A percentile compares a stretch with the other conserved stretches of the same genome.
These are phyloP conservation scores for Geotrichum fermentans DNA, from an alignment of 1,139 yeast genomes.

Conservation along the genomic window DNA sequence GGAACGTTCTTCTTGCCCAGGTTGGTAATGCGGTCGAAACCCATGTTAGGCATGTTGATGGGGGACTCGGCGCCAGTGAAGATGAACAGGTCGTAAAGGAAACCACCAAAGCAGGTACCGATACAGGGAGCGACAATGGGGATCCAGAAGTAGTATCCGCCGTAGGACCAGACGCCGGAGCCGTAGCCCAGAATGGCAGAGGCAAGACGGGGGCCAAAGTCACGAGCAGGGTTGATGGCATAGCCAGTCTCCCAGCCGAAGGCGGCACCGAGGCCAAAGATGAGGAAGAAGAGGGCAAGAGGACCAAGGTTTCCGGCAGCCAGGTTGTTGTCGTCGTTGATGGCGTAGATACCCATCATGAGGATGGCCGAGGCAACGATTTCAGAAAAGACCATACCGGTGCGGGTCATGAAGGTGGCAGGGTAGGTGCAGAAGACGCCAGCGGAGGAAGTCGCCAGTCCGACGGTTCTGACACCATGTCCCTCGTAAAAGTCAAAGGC, in stretches of 20 bases:
- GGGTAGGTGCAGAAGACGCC: slow-evolving; percentile 48
- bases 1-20: background rate
- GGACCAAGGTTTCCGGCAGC: slow-evolving; percentile 46
- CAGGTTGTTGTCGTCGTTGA: slow-evolving; percentile 48
- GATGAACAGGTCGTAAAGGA: slow-evolving; percentile 45
- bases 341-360: slow-evolving; percentile 44
- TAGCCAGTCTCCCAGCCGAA: slow-evolving; percentile 50
- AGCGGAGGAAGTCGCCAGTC: slow-evolving; percentile 36
- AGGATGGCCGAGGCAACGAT: slow-evolving; percentile 43
- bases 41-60: slow-evolving; percentile 41
- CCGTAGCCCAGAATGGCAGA: slow-evolving; percentile 46
- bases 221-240: slow-evolving; percentile 51
- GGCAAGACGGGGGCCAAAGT: slow-evolving; percentile 49
- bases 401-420: slow-evolving; percentile 40
- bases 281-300: slow-evolving; percentile 42
- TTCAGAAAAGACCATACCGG: slow-evolving; percentile 47
- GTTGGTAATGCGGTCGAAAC: slow-evolving; percentile 18
- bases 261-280: slow-evolving; percentile 44
- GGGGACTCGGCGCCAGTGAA: slow-evolving; percentile 50
- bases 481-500: slow-evolving; percentile 33
- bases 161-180: slow-evolving; percentile 39
- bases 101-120: slow-evolving; percentile 45
- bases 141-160: slow-evolving; percentile 48
- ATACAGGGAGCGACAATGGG: slow-evolving; percentile 46
- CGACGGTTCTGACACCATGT: slow-evolving; percentile 30